Evolutionary conservation across 352 stramenopile genomes (phyloP).

Genomic region (Phytophthora pseudosyringae): DNA sequence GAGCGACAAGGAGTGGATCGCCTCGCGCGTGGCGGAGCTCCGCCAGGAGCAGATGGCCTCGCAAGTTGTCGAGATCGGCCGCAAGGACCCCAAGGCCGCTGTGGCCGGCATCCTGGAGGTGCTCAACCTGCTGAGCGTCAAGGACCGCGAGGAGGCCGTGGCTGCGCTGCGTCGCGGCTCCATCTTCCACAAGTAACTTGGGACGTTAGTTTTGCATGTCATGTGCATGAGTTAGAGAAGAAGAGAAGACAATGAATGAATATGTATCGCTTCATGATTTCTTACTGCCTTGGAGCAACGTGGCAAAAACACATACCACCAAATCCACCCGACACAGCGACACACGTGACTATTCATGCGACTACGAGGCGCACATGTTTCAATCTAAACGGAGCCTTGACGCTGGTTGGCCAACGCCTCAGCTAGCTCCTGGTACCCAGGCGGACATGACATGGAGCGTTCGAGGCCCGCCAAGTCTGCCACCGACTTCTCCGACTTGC

Average conservation of each 20-base stretch:
- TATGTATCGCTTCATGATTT: conserved; percentile 37
- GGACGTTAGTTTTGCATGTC: conserved; percentile 25
- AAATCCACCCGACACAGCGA: background rate
- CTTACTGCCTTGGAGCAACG: background rate
- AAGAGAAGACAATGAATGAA: conserved; percentile 26
- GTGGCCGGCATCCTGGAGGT: conserved; percentile 86
- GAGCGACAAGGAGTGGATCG: conserved; percentile 83
- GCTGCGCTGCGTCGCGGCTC: conserved; percentile 80
- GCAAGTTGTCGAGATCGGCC: conserved; percentile 80
- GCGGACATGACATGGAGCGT: conserved; percentile 80
- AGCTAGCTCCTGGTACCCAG: conserved; percentile 71
- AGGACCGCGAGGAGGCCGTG: conserved; percentile 87
- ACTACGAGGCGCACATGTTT: conserved; percentile 9
- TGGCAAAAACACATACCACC: too few species aligned
- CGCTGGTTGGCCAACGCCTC: conserved; percentile 37
- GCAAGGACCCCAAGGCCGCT: conserved; percentile 83
- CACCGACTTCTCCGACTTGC: conserved; percentile 78
- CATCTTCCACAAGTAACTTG: conserved; percentile 84
- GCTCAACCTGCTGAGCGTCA: conserved; percentile 81
- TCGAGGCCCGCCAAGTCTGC: conserved; percentile 66
- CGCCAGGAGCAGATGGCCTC: conserved; percentile 72
- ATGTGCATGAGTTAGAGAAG: conserved; percentile 40
- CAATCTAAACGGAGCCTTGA: conserved; percentile 34
- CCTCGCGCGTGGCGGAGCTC: conserved; percentile 59
- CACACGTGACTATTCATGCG: conserved; percentile 13